Evolutionary conservation across 805 yeast species (phyloP).

Genomic region (Priceomyces haplophilus): DNA sequence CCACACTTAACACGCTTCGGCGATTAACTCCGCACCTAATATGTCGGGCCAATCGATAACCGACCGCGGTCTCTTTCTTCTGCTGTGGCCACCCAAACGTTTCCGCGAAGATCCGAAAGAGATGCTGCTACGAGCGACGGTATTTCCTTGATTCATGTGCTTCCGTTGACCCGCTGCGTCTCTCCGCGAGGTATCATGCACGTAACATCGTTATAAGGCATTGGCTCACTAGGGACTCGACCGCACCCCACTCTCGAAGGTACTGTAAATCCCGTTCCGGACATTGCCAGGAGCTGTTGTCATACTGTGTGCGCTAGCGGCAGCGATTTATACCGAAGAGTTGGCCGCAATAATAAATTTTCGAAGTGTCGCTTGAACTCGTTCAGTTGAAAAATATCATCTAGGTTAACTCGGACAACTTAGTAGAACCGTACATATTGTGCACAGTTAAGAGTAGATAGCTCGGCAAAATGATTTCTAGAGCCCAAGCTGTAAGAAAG

Average conservation of each 20-base stretch:
- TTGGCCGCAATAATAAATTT: neutral
- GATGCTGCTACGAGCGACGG: neutral
- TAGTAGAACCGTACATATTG: no score
- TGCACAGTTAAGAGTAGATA: no score
- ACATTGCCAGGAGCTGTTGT: neutral
- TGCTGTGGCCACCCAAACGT: no score
- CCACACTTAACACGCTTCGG: no score
- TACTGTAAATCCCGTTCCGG: conserved; percentile 3
- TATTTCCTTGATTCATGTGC: conserved; percentile 1
- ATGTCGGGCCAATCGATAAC: no score
- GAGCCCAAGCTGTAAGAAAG: conserved; percentile 6
- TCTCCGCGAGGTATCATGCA: neutral
- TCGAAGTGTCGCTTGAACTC: no score
- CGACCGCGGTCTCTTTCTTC: no score
- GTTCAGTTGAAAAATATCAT: no score
- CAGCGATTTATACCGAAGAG: neutral
- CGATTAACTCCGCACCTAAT: no score
- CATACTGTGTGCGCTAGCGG: neutral
- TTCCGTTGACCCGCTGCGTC: conserved; percentile 3
- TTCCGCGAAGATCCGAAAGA: neutral
- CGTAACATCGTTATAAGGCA: neutral
- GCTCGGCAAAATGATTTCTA: conserved; percentile 7
- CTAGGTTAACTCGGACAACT: no score
- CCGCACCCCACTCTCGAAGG: conserved; percentile 4
- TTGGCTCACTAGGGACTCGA: neutral